Conservation (phyloP, 306 rosid species). For the Citrullus colocynthis region DNA sequence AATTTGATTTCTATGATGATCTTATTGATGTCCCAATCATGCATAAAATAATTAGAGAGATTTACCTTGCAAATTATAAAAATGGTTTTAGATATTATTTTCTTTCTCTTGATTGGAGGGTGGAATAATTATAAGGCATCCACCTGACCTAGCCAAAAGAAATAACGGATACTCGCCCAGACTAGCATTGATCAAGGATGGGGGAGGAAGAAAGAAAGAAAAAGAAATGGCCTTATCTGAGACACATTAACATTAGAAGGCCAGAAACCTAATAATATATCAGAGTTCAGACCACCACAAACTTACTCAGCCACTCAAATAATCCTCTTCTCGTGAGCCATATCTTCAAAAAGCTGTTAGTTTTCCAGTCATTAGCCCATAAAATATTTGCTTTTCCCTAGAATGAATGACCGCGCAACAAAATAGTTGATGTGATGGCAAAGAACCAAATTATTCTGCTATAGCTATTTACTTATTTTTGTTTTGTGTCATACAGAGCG, state of each 20-base stretch:
- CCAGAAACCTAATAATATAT: not conserved
- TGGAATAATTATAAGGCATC: not conserved
- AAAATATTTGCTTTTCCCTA: not conserved
- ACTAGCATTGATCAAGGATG: not conserved
- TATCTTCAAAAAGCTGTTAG: not conserved
- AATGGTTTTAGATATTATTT: not conserved
- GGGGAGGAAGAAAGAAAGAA: not conserved
- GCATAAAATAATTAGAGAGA: not conserved
- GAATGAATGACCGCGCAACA: not conserved
- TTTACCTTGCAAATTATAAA: not conserved
- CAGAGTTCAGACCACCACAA: not conserved
- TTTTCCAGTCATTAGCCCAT: not conserved
- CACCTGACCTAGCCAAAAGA: not conserved
- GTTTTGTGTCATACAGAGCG: constrained; percentile 35
- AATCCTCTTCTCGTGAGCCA: not conserved
- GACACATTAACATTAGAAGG: not conserved
- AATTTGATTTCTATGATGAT: not conserved
- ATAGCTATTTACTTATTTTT: not conserved
- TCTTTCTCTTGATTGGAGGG: not conserved
- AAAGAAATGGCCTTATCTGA: not conserved
- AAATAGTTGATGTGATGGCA: not conserved
- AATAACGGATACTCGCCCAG: not conserved
- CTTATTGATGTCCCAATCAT: not conserved
- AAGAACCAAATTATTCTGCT: not conserved
- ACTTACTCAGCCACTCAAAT: not conserved